These are phyloP conservation scores for Canavalia ensiformis DNA, from an alignment of 306 rosid species.

Conservation along the genomic window DNA sequence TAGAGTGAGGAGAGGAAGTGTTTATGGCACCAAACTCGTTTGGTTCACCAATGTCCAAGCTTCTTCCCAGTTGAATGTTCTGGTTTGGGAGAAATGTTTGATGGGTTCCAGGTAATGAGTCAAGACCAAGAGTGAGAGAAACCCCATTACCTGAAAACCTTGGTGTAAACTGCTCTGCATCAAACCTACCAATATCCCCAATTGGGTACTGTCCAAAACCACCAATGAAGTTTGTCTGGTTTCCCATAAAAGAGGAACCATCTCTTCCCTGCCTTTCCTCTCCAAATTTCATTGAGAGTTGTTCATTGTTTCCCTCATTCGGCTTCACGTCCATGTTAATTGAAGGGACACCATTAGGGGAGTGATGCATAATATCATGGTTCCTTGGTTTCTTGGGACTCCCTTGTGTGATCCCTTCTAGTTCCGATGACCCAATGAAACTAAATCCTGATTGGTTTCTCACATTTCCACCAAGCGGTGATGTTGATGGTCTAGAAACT, in stretches of 20 bases:
- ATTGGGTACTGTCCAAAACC: slow-evolving; percentile 97
- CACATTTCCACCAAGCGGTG: slow-evolving; percentile 61
- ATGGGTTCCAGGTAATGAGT: slow-evolving; percentile 75
- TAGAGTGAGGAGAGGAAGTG: slow-evolving; percentile 79
- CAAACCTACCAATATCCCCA: slow-evolving; percentile 85
- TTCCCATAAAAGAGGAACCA: slow-evolving; percentile 81
- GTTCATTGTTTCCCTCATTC: slow-evolving; percentile 58
- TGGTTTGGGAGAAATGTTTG: slow-evolving; percentile 83
- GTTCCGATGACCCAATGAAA: slow-evolving; percentile 87
- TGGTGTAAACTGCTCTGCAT: slow-evolving; percentile 81
- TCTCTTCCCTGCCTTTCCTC: slow-evolving; percentile 81
- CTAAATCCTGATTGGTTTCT: slow-evolving; percentile 81
- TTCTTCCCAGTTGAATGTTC: slow-evolving; percentile 82
- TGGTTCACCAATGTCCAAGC: slow-evolving; percentile 75
- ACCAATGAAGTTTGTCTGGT: slow-evolving; percentile 84
- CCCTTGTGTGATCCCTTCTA: slow-evolving; percentile 83
- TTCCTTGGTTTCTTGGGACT: slow-evolving; percentile 90
- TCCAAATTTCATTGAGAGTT: slow-evolving; percentile 71
- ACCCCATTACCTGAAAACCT: slow-evolving; percentile 89
- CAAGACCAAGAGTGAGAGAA: slow-evolving; percentile 96
- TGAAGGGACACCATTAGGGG: slow-evolving; percentile 55
- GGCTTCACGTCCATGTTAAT: slow-evolving; percentile 68
- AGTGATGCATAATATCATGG: slow-evolving; percentile 65
- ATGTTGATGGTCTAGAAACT: slow-evolving; percentile 61
- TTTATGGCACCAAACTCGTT: slow-evolving; percentile 76